These are phyloP conservation scores for Cytospora leucostoma DNA, from an alignment of 2,329 filamentous ascomycete species.

Conservation along the genomic window DNA sequence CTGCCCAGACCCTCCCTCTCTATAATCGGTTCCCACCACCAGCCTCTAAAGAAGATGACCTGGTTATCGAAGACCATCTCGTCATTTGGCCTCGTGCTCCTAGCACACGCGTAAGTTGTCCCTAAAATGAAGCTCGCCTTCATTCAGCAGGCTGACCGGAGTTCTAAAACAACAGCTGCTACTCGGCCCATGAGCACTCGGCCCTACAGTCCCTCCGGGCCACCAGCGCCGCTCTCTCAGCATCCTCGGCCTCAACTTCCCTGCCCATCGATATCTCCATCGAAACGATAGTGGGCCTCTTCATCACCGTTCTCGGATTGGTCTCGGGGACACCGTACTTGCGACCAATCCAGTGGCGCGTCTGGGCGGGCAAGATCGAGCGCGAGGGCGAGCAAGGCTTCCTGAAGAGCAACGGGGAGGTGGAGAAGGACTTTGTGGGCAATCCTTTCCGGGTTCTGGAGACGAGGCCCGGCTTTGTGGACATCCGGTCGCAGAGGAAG, in stretches of 20 bases:
- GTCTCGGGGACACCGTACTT: constrained; percentile 76
- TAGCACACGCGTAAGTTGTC: constrained; percentile 78
- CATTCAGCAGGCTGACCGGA: constrained; percentile 26
- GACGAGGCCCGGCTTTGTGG: constrained; percentile 79
- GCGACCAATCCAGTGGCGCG: constrained; percentile 80
- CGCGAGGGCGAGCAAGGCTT: constrained; percentile 67
- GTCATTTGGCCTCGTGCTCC: constrained; percentile 72
- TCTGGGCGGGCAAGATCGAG: constrained; percentile 84
- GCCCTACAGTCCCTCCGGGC: constrained; percentile 63
- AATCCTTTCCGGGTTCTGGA: constrained; percentile 83
- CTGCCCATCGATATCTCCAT: constrained; percentile 85
- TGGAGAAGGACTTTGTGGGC: constrained; percentile 68
- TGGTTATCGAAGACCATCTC: constrained; percentile 72
- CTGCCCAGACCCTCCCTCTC: background rate
- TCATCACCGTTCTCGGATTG: constrained; percentile 81
- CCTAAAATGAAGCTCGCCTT: constrained; percentile 11
- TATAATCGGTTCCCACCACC: background rate
- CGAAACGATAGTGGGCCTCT: constrained; percentile 78
- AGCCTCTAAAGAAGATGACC: constrained; percentile 55
- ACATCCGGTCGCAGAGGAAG: constrained; percentile 78
- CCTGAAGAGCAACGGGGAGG: constrained; percentile 59
- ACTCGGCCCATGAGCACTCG: constrained; percentile 93
- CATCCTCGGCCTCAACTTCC: constrained; percentile 46
- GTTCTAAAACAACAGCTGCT: constrained; percentile 64
- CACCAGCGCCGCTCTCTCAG: constrained; percentile 48